Conservation (phyloP, 164 flowering plant genomes). For the Hamamelis virginiana region DNA sequence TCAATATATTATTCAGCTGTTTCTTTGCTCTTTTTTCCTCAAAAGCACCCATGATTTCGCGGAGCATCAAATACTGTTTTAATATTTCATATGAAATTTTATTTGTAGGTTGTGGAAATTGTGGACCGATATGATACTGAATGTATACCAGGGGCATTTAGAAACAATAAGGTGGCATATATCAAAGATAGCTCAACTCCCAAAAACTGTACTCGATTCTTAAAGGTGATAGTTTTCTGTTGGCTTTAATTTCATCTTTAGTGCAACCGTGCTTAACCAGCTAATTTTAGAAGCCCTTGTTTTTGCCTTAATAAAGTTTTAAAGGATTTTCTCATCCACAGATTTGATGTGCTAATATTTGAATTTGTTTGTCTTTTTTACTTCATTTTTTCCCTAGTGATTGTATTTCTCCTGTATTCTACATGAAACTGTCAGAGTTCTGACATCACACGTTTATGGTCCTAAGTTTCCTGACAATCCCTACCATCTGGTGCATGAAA, state of each 20-base stretch:
- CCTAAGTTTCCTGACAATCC: too few relatives aligned
- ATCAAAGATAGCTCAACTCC: slow-evolving; percentile 52
- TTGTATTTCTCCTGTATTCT: too few relatives aligned
- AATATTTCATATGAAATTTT: neutral
- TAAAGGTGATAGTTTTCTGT: slow-evolving; percentile 47
- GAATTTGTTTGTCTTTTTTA: too few relatives aligned
- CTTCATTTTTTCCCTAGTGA: too few relatives aligned
- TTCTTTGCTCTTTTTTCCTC: neutral
- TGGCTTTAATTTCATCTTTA: neutral
- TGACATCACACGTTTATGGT: too few relatives aligned
- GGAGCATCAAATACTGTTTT: neutral
- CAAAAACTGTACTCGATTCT: slow-evolving; percentile 54
- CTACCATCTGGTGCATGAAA: too few relatives aligned
- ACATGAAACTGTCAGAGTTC: too few relatives aligned
- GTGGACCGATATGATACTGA: slow-evolving; percentile 74
- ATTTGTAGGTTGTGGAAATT: slow-evolving; percentile 69
- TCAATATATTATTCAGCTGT: neutral
- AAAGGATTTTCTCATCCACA: too few relatives aligned
- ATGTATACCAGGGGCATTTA: slow-evolving; percentile 57
- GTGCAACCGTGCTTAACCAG: neutral
- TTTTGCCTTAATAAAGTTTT: too few relatives aligned
- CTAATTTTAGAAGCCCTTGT: neutral
- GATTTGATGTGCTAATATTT: too few relatives aligned
- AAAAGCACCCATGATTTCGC: neutral
- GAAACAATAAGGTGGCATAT: slow-evolving; percentile 58